Percentiles rank a stretch among this genome's conserved stretches.
phyloP scores from a whole-genome alignment of 495 filamentous ascomycete genomes.

The Trichoderma orchidacearum region DNA sequence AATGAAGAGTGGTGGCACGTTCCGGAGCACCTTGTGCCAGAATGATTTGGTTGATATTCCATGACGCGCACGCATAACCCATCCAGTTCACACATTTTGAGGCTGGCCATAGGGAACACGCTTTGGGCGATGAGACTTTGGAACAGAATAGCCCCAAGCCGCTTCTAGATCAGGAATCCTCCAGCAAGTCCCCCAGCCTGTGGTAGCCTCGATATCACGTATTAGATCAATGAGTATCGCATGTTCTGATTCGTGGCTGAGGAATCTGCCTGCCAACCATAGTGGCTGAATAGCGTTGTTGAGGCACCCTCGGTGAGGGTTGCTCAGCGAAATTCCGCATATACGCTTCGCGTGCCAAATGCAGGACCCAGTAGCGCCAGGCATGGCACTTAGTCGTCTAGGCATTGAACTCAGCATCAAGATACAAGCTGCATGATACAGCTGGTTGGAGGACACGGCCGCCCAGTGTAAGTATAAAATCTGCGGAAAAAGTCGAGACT shows the following conservation, averaged over 20 bases:
- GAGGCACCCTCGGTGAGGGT: conserved; percentile 7
- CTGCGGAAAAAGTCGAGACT: conserved; percentile 9
- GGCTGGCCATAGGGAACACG: neutral
- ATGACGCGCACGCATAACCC: neutral
- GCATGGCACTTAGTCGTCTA: neutral
- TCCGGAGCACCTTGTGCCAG: neutral
- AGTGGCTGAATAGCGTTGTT: conserved; percentile 10
- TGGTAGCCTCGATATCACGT: conserved; percentile 4
- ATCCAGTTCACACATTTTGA: neutral
- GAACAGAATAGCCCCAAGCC: conserved; percentile 6
- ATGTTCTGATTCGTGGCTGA: conserved; percentile 8
- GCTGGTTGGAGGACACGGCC: conserved; percentile 7
- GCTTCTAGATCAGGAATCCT: conserved; percentile 6
- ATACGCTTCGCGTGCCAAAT: conserved; percentile 7
- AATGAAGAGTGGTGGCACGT: neutral
- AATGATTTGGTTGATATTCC: neutral
- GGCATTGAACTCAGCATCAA: conserved; percentile 4
- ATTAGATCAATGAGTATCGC: neutral
- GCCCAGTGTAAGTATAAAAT: conserved; percentile 7
- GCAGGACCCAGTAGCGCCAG: conserved; percentile 2
- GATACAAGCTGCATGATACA: conserved; percentile 7
- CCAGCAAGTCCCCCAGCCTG: conserved; percentile 7
- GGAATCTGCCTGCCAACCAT: conserved; percentile 6
- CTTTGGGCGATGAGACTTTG: neutral
- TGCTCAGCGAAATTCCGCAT: conserved; percentile 7